Conservation (phyloP, 306 rosid species). For the Dryas alaskensis region DNA sequence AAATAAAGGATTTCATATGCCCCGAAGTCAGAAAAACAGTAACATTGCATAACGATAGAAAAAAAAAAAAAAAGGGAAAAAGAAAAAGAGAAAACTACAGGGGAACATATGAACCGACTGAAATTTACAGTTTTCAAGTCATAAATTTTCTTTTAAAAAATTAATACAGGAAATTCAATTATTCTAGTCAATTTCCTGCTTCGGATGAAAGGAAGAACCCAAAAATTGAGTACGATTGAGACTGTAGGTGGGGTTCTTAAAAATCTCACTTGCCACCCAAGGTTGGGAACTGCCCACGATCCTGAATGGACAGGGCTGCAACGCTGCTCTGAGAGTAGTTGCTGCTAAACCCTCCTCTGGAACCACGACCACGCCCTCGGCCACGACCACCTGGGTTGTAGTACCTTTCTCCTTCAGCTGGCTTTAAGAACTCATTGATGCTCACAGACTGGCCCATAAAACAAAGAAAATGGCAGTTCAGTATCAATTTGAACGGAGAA, state of each 20-base stretch:
- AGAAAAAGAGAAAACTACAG: conserved; percentile 10
- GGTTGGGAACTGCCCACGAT: conserved; percentile 92
- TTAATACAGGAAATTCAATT: conserved; percentile 49
- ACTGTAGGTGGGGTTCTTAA: conserved; percentile 32
- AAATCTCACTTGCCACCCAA: conserved; percentile 82
- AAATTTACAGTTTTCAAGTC: conserved; percentile 50
- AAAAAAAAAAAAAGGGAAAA: background rate
- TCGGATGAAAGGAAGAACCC: conserved; percentile 46
- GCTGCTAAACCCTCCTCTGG: conserved; percentile 49
- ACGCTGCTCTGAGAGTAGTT: conserved; percentile 39
- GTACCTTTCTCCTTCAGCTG: conserved; percentile 79
- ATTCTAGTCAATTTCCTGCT: conserved; percentile 47
- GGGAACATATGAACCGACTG: conserved; percentile 37
- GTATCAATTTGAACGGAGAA: background rate
- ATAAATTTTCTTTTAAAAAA: conserved; percentile 6
- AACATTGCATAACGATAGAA: background rate
- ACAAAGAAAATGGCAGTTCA: conserved; percentile 3
- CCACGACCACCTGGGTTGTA: conserved; percentile 72
- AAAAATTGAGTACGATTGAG: conserved; percentile 36
- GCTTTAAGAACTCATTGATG: conserved; percentile 87
- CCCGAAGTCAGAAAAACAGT: conserved; percentile 31
- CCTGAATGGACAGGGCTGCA: conserved; percentile 72
- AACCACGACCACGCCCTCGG: conserved; percentile 74
- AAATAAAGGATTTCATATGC: conserved; percentile 33
- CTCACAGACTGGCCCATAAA: conserved; percentile 52